A percentile compares a stretch with the other conserved stretches of the same genome.
These are phyloP conservation scores for Calamus simplicifolius DNA, from an alignment of 176 grass and related monocot genomes.

Conservation along the genomic window DNA sequence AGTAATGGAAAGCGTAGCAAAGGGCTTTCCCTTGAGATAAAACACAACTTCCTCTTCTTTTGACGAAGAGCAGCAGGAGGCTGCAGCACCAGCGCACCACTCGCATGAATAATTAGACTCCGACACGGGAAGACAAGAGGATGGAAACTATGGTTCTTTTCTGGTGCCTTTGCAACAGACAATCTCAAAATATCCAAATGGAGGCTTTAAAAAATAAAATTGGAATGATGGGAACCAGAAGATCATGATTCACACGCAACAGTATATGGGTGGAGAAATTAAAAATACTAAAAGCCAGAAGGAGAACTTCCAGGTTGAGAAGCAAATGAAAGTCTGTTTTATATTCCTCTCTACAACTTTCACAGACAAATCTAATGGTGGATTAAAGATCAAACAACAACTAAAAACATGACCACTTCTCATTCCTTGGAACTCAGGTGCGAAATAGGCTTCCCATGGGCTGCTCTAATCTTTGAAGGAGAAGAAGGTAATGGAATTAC, in stretches of 20 bases:
- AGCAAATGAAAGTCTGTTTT: too few relatives aligned
- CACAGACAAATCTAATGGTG: too few relatives aligned
- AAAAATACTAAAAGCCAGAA: not conserved
- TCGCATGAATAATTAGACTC: constrained; percentile 7
- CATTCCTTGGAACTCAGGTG: not conserved
- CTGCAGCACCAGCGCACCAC: not conserved
- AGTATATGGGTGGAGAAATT: not conserved
- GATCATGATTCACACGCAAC: not conserved
- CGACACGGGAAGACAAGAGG: not conserved
- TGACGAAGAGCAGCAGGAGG: not conserved
- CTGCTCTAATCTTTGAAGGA: not conserved
- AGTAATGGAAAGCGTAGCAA: too few relatives aligned
- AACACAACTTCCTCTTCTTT: not conserved
- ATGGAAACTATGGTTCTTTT: not conserved
- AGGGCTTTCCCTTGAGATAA: too few relatives aligned
- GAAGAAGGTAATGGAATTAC: constrained; percentile 16
- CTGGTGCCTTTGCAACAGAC: not conserved
- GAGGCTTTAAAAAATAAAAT: not conserved
- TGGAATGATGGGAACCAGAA: constrained; percentile 5
- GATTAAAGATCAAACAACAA: too few relatives aligned
- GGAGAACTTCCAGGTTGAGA: not conserved
- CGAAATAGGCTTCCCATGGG: not conserved
- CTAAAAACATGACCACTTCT: too few relatives aligned
- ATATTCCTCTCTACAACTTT: too few relatives aligned
- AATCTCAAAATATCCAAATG: not conserved